Conservation (phyloP, 2,329 filamentous ascomycete genomes). For the Fulvia fulva region DNA sequence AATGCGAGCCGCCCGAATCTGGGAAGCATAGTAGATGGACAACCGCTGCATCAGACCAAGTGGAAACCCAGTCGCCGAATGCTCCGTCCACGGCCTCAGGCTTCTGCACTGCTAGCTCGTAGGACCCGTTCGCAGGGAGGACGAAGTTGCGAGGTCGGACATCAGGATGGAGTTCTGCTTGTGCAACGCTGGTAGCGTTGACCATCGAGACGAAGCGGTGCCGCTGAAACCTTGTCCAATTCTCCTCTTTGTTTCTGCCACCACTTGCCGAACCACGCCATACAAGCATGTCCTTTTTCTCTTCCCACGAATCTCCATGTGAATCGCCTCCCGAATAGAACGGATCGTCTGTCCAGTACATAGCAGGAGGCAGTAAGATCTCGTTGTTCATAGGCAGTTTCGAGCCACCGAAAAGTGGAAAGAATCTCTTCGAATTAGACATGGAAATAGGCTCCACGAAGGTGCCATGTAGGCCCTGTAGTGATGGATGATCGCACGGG, state of each 20-base stretch:
- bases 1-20: conserved; percentile 34
- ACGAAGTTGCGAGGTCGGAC: conserved; percentile 37
- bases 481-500: conserved; percentile 43
- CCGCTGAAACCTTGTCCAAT: conserved; percentile 70
- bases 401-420: conserved; percentile 50
- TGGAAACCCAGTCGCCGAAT: conserved; percentile 40
- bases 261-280: conserved; percentile 50
- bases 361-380: conserved; percentile 48
- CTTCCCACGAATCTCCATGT: conserved; percentile 39
- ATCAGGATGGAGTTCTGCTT: conserved; percentile 44
- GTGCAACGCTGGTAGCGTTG: conserved; percentile 58
- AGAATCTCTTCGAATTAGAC: conserved; percentile 41
- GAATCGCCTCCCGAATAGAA: conserved; percentile 41
- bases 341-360: conserved; percentile 46
- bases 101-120: conserved; percentile 34
- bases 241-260: conserved; percentile 47
- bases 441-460: conserved; percentile 49
- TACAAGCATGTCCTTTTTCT: conserved; percentile 40
- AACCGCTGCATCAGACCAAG: conserved; percentile 42
- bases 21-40: conserved; percentile 45
- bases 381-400: conserved; percentile 51
- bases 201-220: conserved; percentile 72
- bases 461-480: conserved; percentile 45
- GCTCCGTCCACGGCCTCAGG: conserved; percentile 11
- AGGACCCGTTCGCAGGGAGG: conserved; percentile 36